These are phyloP conservation scores for Rhizophagus sp. DNA, from an alignment of 192 early-diverging fungal genomes.

Conservation along the genomic window DNA sequence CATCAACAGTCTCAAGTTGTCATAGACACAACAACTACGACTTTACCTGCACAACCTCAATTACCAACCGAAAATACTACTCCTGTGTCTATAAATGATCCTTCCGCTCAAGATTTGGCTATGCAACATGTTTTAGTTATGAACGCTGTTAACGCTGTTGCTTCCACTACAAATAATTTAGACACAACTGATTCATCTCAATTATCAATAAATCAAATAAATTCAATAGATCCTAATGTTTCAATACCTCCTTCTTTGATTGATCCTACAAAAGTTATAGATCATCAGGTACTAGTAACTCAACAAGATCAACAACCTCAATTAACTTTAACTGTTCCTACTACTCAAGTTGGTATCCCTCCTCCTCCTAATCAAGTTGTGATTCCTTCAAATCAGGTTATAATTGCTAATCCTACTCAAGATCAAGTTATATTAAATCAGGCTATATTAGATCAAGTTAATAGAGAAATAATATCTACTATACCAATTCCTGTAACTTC, in stretches of 20 bases:
- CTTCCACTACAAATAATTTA: too few species aligned
- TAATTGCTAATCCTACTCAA: background rate
- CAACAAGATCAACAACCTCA: constrained; percentile 24
- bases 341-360: background rate
- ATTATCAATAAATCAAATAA: background rate
- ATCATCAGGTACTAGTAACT: background rate
- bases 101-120: background rate
- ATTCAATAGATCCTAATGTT: background rate
- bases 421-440: background rate
- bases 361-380: background rate
- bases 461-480: background rate
- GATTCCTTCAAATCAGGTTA: too few species aligned
- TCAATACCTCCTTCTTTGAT: background rate
- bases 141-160: background rate
- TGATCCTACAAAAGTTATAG: background rate
- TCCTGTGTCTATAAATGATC: too few species aligned
- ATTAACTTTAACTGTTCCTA: background rate
- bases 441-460: background rate
- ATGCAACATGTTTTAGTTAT: background rate
- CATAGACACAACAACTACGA: background rate
- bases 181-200: background rate
- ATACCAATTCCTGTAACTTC: background rate
- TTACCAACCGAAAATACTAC: background rate
- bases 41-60: background rate
- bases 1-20: too few species aligned